Base-by-base conservation (phyloP, 441 rosid genomes). In the Adansonia madagascariensis region DNA sequence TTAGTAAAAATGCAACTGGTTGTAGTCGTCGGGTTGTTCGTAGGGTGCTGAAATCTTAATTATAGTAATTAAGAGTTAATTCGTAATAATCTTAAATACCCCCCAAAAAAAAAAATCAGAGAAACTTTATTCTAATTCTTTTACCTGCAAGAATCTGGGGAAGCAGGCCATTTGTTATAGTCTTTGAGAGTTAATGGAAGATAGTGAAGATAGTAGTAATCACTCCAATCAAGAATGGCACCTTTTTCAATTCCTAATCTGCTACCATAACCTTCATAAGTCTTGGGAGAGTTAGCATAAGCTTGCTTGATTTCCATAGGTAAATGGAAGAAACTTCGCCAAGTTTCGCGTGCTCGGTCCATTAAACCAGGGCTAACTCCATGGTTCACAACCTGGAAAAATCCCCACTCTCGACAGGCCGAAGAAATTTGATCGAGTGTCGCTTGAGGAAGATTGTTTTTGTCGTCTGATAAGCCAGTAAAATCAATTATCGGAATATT, bases 261-360 rank as follows among this genome's bases (percentile, higher is more conserved):
- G 73, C 98, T 93, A 6, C 98, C 98, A 75, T 93, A 93, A 0
- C 98, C 98, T 83, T 93, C 98, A 9, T 94, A 94, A 4, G 95
- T 94, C 65, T 73, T 87, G 6, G 98, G 98, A 14, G 87, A 77
- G 76, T 94, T 94, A 0, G 93, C 91, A 47, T 88, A 85, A 11
- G 68, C 73, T 52, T 88, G 93, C 75, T 94, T 94, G 0, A 77
- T 76, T 47, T 85, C 89, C 83, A 91, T 82, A 18, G 98, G 95
- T 60, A 74, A 49, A 77, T 88, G 92, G 77, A 94, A 94, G 72
- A 94, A 94, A 69, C 86, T 87, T 46, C 94, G 82, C 97, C 98
- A 94, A 5, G 7, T 81, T 73, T 89, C 88, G 0, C 90, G 81
- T 6, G 87, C 89, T 5, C 69, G 78, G 78, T 90, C 94, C 95